These are phyloP conservation scores for Dioscorea zingiberensis DNA, from an alignment of 106 monocot species.

Conservation along the genomic window DNA sequence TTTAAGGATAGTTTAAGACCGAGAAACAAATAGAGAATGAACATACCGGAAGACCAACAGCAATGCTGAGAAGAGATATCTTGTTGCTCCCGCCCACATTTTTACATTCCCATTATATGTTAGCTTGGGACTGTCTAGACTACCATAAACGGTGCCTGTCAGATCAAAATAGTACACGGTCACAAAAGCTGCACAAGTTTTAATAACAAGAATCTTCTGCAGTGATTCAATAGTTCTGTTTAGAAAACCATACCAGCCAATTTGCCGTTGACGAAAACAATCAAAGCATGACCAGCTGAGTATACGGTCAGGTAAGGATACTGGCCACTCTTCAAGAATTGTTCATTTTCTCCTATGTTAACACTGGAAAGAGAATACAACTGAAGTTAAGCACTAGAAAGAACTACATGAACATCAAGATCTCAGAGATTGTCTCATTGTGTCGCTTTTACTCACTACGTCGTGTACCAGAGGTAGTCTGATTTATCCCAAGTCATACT, in stretches of 20 bases:
- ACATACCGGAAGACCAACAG: slow-evolving; percentile 45
- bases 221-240: too few relatives aligned
- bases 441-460: slow-evolving; percentile 27
- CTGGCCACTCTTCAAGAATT: too few relatives aligned
- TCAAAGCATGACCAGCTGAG: slow-evolving; percentile 44
- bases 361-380: slow-evolving; percentile 21
- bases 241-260: slow-evolving; percentile 11
- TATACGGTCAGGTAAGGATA: slow-evolving; percentile 25
- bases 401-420: not conserved
- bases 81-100: slow-evolving; percentile 44
- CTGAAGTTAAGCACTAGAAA: not conserved
- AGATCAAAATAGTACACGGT: not conserved
- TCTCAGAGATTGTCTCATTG: not conserved
- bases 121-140: slow-evolving; percentile 22
- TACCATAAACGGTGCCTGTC: slow-evolving; percentile 34
- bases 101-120: slow-evolving; percentile 23
- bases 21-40: not conserved
- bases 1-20: too few relatives aligned
- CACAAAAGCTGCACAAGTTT: too few relatives aligned
- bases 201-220: too few relatives aligned
- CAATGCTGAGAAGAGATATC: slow-evolving; percentile 40
- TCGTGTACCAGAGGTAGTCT: slow-evolving; percentile 50
- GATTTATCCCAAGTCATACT: slow-evolving; percentile 31
- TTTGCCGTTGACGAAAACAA: slow-evolving; percentile 38
- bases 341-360: slow-evolving; percentile 25